Evolutionary conservation across 2,329 filamentous ascomycete species (phyloP).

Genomic region (Purpureocillium takamizusanense): DNA sequence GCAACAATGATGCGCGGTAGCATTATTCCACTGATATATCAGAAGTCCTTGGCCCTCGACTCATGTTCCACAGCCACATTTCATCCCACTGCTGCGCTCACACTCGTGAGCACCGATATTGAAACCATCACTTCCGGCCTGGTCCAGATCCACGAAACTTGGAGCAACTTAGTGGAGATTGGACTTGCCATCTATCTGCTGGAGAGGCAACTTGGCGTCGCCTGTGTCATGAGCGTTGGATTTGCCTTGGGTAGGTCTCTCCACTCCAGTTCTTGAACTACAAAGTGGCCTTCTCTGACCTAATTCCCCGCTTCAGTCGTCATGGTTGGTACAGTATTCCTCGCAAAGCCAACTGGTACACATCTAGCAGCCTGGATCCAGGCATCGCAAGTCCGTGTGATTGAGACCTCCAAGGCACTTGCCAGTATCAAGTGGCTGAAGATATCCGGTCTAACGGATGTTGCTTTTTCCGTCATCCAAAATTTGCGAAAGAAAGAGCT

Average conservation of each 20-base stretch:
- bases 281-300: background rate
- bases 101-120: conserved; percentile 17
- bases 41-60: conserved; percentile 13
- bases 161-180: conserved; percentile 15
- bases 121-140: conserved; percentile 14
- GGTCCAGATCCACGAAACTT: conserved; percentile 11
- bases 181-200: conserved; percentile 17
- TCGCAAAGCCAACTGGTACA: conserved; percentile 11
- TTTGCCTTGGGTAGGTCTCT: conserved; percentile 29
- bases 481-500: conserved; percentile 12
- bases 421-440: conserved; percentile 42
- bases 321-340: conserved; percentile 21
- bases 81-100: conserved; percentile 13
- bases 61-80: conserved; percentile 2
- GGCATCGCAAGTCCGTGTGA: conserved; percentile 38
- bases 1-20: conserved; percentile 17
- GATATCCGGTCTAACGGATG: conserved; percentile 34
- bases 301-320: conserved; percentile 12
- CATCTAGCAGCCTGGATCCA: conserved; percentile 38
- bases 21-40: conserved; percentile 15
- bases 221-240: conserved; percentile 30
- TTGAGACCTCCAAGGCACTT: conserved; percentile 35
- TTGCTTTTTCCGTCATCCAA: conserved; percentile 15
- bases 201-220: conserved; percentile 26
- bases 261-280: too few species aligned